A percentile compares a stretch with the other conserved stretches of the same genome.
phyloP scores from a whole-genome alignment of 1,284 basidiomycete genomes.

The Austroboletus niveus region DNA sequence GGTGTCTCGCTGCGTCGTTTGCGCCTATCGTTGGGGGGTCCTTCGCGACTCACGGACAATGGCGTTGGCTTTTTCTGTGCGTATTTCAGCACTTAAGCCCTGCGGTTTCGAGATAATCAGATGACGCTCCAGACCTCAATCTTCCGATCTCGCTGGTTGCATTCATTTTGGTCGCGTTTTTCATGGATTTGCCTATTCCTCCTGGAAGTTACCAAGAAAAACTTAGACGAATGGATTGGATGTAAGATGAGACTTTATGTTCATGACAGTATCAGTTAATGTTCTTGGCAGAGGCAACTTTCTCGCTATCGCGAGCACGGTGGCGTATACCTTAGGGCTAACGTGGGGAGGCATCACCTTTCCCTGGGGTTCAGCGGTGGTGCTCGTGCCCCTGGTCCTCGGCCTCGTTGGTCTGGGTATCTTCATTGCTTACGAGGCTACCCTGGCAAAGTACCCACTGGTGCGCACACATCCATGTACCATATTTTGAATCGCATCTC shows the following conservation, averaged over 20 bases:
- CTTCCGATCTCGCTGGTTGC: slow-evolving; percentile 3
- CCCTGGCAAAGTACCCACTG: slow-evolving; percentile 12
- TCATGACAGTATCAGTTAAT: not conserved
- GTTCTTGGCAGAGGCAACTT: slow-evolving; percentile 4
- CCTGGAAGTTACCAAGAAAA: slow-evolving; percentile 2
- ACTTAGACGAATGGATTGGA: slow-evolving; percentile 7
- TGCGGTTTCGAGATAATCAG: not conserved
- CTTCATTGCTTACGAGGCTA: slow-evolving; percentile 13
- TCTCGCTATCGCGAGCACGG: slow-evolving; percentile 2
- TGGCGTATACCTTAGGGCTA: slow-evolving; percentile 1
- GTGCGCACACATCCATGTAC: not conserved
- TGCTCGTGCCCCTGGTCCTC: slow-evolving; percentile 11
- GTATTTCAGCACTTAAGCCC: not conserved
- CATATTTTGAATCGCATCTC: not conserved
- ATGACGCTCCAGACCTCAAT: slow-evolving; percentile 4
- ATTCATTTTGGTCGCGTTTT: not conserved
- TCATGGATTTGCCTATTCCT: slow-evolving; percentile 4
- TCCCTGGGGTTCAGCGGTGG: slow-evolving; percentile 11
- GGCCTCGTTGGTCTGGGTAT: slow-evolving; percentile 8
- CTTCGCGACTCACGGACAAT: slow-evolving; percentile 33
- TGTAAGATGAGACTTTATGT: not conserved
- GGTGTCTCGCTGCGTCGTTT: slow-evolving; percentile 21
- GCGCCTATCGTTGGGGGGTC: slow-evolving; percentile 37
- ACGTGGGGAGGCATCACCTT: slow-evolving; percentile 5
- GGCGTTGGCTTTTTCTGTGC: slow-evolving; percentile 41